Percentiles rank a stretch among this genome's conserved stretches.
phyloP scores from a whole-genome alignment of 331 rosid genomes.

The Acacia pycnantha region DNA sequence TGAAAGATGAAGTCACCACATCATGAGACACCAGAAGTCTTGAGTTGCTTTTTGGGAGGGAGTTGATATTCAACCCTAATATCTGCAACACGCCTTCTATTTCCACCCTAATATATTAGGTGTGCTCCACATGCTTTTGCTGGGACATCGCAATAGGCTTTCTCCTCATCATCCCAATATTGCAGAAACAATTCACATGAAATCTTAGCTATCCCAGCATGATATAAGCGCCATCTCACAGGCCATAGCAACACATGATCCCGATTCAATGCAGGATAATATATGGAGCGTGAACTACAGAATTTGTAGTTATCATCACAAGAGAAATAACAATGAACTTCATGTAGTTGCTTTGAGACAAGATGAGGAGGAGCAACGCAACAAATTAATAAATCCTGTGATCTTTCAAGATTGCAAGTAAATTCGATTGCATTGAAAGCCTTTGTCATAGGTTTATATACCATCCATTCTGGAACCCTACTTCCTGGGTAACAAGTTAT shows the following conservation, averaged over 20 bases:
- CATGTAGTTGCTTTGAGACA: accelerated
- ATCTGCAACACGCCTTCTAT: background rate
- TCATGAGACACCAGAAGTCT: background rate
- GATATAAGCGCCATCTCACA: accelerated
- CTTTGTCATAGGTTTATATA: background rate
- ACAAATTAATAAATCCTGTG: background rate
- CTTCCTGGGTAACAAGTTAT: background rate
- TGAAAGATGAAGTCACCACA: background rate
- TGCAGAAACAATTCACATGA: background rate
- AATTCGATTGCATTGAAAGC: background rate
- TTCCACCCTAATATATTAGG: background rate
- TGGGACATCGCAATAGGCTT: background rate
- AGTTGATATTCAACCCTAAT: background rate
- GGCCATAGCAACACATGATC: background rate
- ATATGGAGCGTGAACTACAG: too few relatives aligned
- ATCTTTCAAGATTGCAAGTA: too few relatives aligned
- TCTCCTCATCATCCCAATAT: background rate
- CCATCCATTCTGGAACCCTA: background rate
- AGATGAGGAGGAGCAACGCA: background rate
- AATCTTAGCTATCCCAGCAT: too few relatives aligned
- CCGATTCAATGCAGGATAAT: background rate
- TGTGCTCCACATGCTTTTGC: background rate
- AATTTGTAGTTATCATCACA: background rate
- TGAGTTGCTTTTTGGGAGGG: background rate
- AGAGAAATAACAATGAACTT: background rate